These are phyloP conservation scores for Pseudopyrenochaeta lycopersici DNA, from an alignment of 2,329 filamentous ascomycete species.

Conservation along the genomic window DNA sequence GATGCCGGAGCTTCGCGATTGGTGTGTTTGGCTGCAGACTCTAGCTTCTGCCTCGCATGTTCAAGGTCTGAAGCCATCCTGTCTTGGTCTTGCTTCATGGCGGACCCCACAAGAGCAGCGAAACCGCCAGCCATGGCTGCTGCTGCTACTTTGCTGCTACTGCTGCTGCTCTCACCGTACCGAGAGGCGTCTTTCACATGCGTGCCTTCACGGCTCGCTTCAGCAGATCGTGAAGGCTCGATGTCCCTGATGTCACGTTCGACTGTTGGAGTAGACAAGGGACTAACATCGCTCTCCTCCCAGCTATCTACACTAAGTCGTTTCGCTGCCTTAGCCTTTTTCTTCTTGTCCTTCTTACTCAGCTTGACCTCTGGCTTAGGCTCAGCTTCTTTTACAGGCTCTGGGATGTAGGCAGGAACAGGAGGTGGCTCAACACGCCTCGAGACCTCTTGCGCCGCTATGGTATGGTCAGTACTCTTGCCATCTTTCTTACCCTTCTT, in stretches of 20 bases:
- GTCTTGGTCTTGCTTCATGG: slow-evolving; percentile 46
- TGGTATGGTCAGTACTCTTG: slow-evolving; percentile 31
- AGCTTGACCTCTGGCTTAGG: slow-evolving; percentile 37
- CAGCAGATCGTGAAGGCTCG: slow-evolving; percentile 10
- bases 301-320: slow-evolving; percentile 38
- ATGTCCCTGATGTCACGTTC: slow-evolving; percentile 43
- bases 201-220: slow-evolving; percentile 6
- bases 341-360: slow-evolving; percentile 52
- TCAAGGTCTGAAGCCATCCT: slow-evolving; percentile 39
- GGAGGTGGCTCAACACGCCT: slow-evolving; percentile 16
- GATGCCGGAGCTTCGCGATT: slow-evolving; percentile 19
- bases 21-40: slow-evolving; percentile 29
- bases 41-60: slow-evolving; percentile 34
- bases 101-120: slow-evolving; percentile 40
- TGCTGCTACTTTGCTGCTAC: slow-evolving; percentile 23
- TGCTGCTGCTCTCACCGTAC: slow-evolving; percentile 20
- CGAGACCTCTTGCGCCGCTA: slow-evolving; percentile 27
- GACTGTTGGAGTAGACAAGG: slow-evolving; percentile 29
- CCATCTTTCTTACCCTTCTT: slow-evolving; percentile 39
- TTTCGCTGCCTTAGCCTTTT: slow-evolving; percentile 44
- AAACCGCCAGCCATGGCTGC: slow-evolving; percentile 44
- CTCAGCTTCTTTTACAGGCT: slow-evolving; percentile 15
- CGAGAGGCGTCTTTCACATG: slow-evolving; percentile 13
- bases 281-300: slow-evolving; percentile 39
- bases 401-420: slow-evolving; percentile 5